Base-by-base conservation (phyloP, 345 rosid genomes). In the Excoecaria agallocha region DNA sequence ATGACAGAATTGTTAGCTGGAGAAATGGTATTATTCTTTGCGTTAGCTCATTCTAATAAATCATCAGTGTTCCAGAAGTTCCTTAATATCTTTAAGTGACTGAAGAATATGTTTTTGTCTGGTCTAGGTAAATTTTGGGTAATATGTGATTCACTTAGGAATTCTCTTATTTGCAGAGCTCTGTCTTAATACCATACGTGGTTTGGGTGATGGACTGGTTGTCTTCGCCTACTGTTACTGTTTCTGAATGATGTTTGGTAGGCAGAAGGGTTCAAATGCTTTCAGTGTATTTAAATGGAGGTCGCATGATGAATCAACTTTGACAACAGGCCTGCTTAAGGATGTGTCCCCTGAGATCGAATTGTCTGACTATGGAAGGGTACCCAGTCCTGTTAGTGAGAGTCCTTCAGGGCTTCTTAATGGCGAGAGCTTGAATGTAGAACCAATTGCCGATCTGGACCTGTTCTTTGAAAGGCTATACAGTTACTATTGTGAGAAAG, bases 321-420 rank as follows among this genome's bases (percentile, higher is more conserved):
- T 96, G 81, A 84, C 89, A 4, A 81, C 90, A 55, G 83, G 91
- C 81, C 93, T 96, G 88, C 97, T 96, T 62, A 77, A 82, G 22
- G 89, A 91, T 83, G 95, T 70, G 54, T 86, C 93, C 52, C 92
- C 90, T 67, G 99, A 91, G 85, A 87, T 96, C 82, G 98, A 96
- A 82, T 85, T 96, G 81, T 93, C 97, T 50, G 87, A 78, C 52
- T 89, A 90, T 57, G 89, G 96, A 74, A 90, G 93, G 81, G 66
- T 87, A 80, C 92, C 93, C 8, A 96, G 95, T 85, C 91, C 97
- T 74, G 99, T 95, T 49, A 93, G 97, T 75, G 98, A 96, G 81
- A 90, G 98, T 85, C 98, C 99, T 24, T 90, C 97, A 0, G 97
- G 94, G 55, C 91, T 93, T 75, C 96, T 96, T 74, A 90, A 90